phyloP scores from a whole-genome alignment of 352 stramenopile genomes.

The Phytopythium kandeliae region DNA sequence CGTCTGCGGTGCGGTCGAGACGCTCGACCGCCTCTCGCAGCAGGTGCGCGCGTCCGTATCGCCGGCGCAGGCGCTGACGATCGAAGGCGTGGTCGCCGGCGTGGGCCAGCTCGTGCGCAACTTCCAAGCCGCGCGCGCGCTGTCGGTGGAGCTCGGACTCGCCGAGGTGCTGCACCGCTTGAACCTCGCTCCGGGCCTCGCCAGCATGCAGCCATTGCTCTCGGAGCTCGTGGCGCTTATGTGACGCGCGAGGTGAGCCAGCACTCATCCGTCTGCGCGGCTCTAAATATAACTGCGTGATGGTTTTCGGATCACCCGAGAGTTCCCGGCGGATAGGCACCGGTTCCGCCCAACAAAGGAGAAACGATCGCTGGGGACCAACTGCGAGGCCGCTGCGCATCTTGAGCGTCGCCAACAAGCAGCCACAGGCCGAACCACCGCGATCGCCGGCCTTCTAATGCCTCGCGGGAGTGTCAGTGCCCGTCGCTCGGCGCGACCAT shows the following conservation, averaged over 20 bases:
- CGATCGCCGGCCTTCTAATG: too few relatives aligned
- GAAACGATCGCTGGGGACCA: background rate
- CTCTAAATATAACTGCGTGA: background rate
- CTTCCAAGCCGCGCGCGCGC: conserved; percentile 46
- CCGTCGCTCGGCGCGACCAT: background rate
- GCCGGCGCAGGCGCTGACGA: conserved; percentile 27
- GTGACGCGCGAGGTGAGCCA: conserved; percentile 10
- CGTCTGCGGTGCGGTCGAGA: conserved; percentile 62
- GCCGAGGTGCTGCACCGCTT: conserved; percentile 56
- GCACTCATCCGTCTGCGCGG: background rate
- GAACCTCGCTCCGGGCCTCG: conserved; percentile 29
- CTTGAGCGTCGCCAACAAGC: background rate
- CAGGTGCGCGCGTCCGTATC: conserved; percentile 7
- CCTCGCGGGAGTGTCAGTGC: background rate
- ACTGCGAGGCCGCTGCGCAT: background rate
- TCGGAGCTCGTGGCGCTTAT: conserved; percentile 62
- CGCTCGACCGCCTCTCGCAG: conserved; percentile 42
- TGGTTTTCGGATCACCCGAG: background rate
- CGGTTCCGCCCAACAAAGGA: background rate
- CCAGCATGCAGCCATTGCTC: conserved; percentile 43
- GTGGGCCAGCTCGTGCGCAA: conserved; percentile 59
- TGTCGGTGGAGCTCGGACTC: conserved; percentile 62
- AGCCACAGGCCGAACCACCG: background rate
- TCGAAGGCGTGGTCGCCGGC: conserved; percentile 59
- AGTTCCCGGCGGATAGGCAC: too few relatives aligned